Conservation (phyloP, 164 flowering plant species). For the Magnolia officinalis region DNA sequence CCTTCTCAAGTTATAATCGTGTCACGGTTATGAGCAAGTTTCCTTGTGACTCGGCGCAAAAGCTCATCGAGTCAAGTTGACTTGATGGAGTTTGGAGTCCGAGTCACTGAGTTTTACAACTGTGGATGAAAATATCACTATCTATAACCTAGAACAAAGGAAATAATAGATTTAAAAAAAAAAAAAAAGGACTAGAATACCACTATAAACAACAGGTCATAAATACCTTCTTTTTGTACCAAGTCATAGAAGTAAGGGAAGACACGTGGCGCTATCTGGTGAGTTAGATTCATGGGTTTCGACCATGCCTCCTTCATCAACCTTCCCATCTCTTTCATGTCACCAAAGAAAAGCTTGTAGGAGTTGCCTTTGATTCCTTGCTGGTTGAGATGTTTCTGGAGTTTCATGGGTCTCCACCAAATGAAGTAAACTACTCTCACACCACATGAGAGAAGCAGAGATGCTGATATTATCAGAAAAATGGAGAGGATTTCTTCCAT, state of each 20-base stretch:
- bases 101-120: too few species aligned
- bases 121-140: too few species aligned
- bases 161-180: too few species aligned
- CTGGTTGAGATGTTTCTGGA: constrained; percentile 29
- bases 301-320: constrained; percentile 32
- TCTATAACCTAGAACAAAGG: too few species aligned
- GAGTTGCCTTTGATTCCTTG: constrained; percentile 44
- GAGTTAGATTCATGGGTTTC: constrained; percentile 36
- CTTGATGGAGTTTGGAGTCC: too few species aligned
- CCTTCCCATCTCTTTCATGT: constrained; percentile 29
- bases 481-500: constrained; percentile 2
- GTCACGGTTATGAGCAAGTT: too few species aligned
- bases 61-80: too few species aligned
- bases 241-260: constrained; percentile 21
- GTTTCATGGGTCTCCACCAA: constrained; percentile 49
- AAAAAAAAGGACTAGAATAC: too few species aligned
- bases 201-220: background rate
- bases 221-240: constrained; percentile 38
- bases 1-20: too few species aligned
- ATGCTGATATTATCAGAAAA: background rate
- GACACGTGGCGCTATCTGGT: constrained; percentile 33
- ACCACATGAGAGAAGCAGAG: background rate
- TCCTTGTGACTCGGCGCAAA: too few species aligned
- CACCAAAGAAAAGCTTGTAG: constrained; percentile 37
- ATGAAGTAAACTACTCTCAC: constrained; percentile 1